Conservation (phyloP, 371 early-diverging fungal genomes). For the Mycotypha africana region DNA sequence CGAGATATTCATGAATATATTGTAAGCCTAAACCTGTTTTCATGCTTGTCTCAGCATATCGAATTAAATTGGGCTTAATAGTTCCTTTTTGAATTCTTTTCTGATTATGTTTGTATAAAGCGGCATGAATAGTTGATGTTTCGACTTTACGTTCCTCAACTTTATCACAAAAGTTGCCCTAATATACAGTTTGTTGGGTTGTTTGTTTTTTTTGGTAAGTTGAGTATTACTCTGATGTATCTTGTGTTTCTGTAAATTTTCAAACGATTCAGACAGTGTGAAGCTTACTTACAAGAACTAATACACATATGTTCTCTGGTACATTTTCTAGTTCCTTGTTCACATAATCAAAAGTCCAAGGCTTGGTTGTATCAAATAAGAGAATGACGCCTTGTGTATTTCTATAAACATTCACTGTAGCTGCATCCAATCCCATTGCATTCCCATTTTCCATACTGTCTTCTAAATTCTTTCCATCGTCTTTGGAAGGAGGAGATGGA, state of each 20-base stretch:
- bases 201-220: no score
- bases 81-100: conserved; percentile 36
- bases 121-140: conserved; percentile 33
- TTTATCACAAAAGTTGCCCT: conserved; percentile 51
- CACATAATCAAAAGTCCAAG: conserved; percentile 63
- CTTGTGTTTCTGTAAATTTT: no score
- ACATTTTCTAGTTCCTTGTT: conserved; percentile 41
- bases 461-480: no score
- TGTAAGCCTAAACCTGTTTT: conserved; percentile 55
- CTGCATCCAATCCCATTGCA: conserved; percentile 53
- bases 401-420: conserved; percentile 60
- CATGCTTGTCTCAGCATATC: conserved; percentile 60
- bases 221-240: no score
- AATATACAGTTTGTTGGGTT: no score
- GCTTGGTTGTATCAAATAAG: conserved; percentile 57
- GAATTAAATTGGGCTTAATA: conserved; percentile 51
- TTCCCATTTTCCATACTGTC: neutral
- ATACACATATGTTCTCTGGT: conserved; percentile 50
- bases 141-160: conserved; percentile 34
- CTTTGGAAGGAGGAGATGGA: neutral
- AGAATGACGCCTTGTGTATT: conserved; percentile 57
- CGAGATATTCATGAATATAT: conserved; percentile 57
- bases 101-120: conserved; percentile 39
- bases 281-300: conserved; percentile 49
- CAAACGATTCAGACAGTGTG: neutral